phyloP scores from a whole-genome alignment of 2,329 filamentous ascomycete genomes.

The Diatrype stigma region DNA sequence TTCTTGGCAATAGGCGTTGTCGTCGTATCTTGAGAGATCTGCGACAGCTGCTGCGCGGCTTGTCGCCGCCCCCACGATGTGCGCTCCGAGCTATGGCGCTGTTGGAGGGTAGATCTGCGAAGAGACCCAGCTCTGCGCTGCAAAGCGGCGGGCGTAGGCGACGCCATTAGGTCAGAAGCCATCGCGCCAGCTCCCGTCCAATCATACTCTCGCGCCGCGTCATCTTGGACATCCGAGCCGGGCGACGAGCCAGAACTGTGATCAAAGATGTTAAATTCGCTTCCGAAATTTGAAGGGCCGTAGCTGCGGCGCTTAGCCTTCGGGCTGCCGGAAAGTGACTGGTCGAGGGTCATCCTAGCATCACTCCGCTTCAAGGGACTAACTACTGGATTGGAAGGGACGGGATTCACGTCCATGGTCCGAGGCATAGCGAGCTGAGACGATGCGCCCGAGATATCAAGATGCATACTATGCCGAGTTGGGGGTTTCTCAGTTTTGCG shows the following conservation, averaged over 20 bases:
- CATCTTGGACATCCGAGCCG: conserved; percentile 51
- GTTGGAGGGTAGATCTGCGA: conserved; percentile 81
- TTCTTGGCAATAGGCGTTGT: conserved; percentile 55
- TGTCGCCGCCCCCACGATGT: conserved; percentile 58
- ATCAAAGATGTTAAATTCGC: conserved; percentile 74
- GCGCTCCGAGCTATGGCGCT: conserved; percentile 65
- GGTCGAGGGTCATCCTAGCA: conserved; percentile 82
- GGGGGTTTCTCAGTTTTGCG: conserved; percentile 45
- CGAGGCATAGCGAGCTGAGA: conserved; percentile 48
- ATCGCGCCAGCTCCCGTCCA: conserved; percentile 36
- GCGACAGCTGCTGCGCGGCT: conserved; percentile 52
- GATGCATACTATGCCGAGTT: conserved; percentile 50
- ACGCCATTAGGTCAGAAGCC: conserved; percentile 37
- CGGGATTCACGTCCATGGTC: conserved; percentile 44
- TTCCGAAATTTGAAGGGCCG: conserved; percentile 59
- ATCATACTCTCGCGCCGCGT: conserved; percentile 49
- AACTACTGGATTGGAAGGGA: conserved; percentile 53
- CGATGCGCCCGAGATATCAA: conserved; percentile 49
- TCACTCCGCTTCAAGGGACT: conserved; percentile 92
- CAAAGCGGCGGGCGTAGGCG: conserved; percentile 50
- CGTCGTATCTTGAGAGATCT: conserved; percentile 44
- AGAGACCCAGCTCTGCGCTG: conserved; percentile 72
- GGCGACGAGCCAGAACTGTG: conserved; percentile 36
- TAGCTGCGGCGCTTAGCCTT: conserved; percentile 90
- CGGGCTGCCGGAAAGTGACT: conserved; percentile 73